Percentiles rank a stretch among this genome's conserved stretches.
phyloP scores from a whole-genome alignment of 1,284 basidiomycete genomes.

The Ganoderma sinense region DNA sequence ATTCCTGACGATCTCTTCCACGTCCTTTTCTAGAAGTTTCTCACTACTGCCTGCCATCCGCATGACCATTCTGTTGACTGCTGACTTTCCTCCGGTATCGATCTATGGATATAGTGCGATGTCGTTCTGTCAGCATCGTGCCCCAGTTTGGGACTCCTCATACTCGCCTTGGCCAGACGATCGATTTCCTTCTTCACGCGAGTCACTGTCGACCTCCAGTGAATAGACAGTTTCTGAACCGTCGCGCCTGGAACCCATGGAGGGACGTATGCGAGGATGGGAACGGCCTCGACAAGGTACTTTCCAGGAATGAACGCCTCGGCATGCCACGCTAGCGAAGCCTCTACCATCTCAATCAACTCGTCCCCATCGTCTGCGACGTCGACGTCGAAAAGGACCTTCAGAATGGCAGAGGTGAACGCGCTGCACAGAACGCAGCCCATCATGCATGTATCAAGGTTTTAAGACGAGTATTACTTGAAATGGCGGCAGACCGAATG shows the following conservation, averaged over 20 bases:
- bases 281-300: conserved; percentile 18
- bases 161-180: not conserved
- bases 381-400: conserved; percentile 12
- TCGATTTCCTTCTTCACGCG: not conserved
- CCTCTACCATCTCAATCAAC: conserved; percentile 2
- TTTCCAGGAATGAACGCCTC: conserved; percentile 14
- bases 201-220: not conserved
- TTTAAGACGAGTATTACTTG: too few relatives aligned
- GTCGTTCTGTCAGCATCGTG: not conserved
- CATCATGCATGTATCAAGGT: too few relatives aligned
- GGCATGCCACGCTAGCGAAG: not conserved
- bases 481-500: too few relatives aligned
- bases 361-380: conserved; percentile 7
- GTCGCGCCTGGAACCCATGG: conserved; percentile 18
- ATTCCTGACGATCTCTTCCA: conserved; percentile 3
- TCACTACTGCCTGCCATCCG: not conserved
- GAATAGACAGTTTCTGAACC: not conserved
- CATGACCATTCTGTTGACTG: not conserved
- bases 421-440: too few relatives aligned
- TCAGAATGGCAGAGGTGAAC: conserved; percentile 1
- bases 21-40: not conserved
- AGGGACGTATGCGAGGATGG: conserved; percentile 13
- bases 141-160: too few relatives aligned
- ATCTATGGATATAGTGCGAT: not conserved
- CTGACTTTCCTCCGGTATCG: not conserved